These are phyloP conservation scores for Talaromyces sp. DNA, from an alignment of 2,329 filamentous ascomycete species.

Conservation along the genomic window DNA sequence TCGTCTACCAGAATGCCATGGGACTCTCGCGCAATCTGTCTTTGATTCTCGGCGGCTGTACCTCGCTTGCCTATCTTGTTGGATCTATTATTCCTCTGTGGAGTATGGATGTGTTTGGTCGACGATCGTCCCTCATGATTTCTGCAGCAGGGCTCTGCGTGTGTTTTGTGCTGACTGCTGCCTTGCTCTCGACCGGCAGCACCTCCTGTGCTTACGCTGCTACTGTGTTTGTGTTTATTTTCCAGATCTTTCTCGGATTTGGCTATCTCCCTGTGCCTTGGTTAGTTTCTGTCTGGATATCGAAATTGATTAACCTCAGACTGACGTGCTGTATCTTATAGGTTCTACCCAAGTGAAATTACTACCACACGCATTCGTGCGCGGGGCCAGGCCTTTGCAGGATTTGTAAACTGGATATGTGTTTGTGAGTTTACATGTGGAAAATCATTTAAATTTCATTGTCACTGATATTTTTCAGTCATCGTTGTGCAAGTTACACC, in stretches of 20 bases:
- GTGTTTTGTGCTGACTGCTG: slow-evolving; percentile 39
- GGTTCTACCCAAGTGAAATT: slow-evolving; percentile 38
- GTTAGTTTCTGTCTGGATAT: slow-evolving; percentile 8
- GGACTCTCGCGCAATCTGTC: slow-evolving; percentile 43
- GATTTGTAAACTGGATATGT: slow-evolving; percentile 32
- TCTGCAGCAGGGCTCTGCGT: slow-evolving; percentile 38
- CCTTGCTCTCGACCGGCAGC: slow-evolving; percentile 31
- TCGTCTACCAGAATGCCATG: slow-evolving; percentile 37
- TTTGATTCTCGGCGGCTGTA: slow-evolving; percentile 48
- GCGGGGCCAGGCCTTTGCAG: slow-evolving; percentile 37
- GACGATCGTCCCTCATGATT: slow-evolving; percentile 37
- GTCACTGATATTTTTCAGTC: not conserved
- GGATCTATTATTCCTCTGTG: slow-evolving; percentile 35
- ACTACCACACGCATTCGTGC: slow-evolving; percentile 38
- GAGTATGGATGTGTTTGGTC: slow-evolving; percentile 36
- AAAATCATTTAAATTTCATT: not conserved
- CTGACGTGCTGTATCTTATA: not conserved
- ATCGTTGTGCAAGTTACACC: slow-evolving; percentile 16
- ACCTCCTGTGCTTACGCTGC: slow-evolving; percentile 35
- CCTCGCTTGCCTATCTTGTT: slow-evolving; percentile 35
- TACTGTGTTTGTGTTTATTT: slow-evolving; percentile 42
- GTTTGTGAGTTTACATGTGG: slow-evolving; percentile 23
- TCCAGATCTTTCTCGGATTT: slow-evolving; percentile 41
- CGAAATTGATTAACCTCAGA: not conserved
- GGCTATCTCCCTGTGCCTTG: slow-evolving; percentile 42